Base-by-base conservation (phyloP, 768 basidiomycete species). In the Fomitopsis serialis region DNA sequence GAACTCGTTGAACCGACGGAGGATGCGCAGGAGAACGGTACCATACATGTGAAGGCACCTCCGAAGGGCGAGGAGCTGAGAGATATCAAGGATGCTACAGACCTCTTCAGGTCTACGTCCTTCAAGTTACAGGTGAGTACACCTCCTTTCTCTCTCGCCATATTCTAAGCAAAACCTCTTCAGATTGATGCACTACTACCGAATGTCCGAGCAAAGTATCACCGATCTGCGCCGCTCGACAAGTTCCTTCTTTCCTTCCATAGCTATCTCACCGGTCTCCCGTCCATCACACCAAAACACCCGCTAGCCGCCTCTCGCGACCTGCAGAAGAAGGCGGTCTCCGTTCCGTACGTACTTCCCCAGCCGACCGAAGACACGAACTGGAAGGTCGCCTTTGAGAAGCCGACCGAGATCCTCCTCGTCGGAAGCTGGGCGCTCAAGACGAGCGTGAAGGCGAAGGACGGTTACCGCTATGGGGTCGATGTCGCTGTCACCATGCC, bases 401-500 rank as follows among this genome's bases (percentile, higher is more conserved):
- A 75, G 42, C 95, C 94, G 1, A 75, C 71, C 23, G 89, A 92
- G 53, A 80, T 96, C 19, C 74, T 81, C 6, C 69, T 98, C 2
- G 84, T 85, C 1, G 94, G 95, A 12, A 92, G 90, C 59, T 98
- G 93, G 92, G 80, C 84, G 0, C 87, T 89, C 55, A 82, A 85
- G 61, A 74, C 86, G 10, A 75, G 79, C 49, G 86, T 92, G 42
- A 91, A 88, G 63, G 78, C 77, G 42, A 86, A 81, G 56, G 89
- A 87, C 61, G 77, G 75, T 2, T 68, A 68, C 19, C 76, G 71
- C 51, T 93, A 85, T 58, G 79, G 77, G 7, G 82, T 95, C 1
- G 94, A 96, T 66, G 47, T 97, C 35, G 87, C 85, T 1, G 74
- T 96, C 13, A 85, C 92, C 66, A 96, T 97, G 91, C 92, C 93